phyloP scores from a whole-genome alignment of 768 basidiomycete genomes.

The Gyrodon lividus region DNA sequence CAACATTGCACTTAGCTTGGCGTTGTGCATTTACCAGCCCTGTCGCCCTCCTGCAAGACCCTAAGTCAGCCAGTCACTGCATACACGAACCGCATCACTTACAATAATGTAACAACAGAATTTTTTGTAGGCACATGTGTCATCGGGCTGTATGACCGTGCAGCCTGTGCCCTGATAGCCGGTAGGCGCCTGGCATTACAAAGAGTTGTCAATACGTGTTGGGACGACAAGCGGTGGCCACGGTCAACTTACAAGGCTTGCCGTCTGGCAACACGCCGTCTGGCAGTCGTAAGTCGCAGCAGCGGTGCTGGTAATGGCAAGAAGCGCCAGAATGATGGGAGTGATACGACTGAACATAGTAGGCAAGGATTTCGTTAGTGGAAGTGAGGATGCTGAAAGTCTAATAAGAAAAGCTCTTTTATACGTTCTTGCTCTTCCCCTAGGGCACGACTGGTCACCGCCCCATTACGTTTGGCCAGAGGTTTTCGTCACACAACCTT shows the following conservation, averaged over 20 bases:
- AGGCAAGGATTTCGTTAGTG: not conserved
- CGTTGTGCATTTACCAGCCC: not conserved
- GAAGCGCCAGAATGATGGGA: not conserved
- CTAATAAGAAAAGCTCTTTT: not conserved
- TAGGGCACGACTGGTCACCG: not conserved
- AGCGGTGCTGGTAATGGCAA: not conserved
- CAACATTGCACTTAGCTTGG: not conserved
- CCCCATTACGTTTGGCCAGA: not conserved
- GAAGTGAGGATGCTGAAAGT: not conserved
- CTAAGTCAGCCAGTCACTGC: not conserved
- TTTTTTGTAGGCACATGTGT: not conserved
- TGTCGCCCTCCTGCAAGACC: not conserved
- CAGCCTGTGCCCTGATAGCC: slow-evolving; percentile 1
- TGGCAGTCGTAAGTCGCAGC: not conserved
- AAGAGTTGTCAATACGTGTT: not conserved
- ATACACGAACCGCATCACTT: not conserved
- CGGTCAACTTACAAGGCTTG: not conserved
- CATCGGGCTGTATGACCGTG: not conserved
- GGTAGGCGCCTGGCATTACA: not conserved
- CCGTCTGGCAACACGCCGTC: not conserved
- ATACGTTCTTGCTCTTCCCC: not conserved
- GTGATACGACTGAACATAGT: slow-evolving; percentile 6
- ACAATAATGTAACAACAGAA: slow-evolving; percentile 6
- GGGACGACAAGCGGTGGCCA: not conserved
- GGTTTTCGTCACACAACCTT: too few relatives aligned